These are phyloP conservation scores for Andrographis paniculata DNA, from an alignment of 305 asterid species.

Conservation along the genomic window DNA sequence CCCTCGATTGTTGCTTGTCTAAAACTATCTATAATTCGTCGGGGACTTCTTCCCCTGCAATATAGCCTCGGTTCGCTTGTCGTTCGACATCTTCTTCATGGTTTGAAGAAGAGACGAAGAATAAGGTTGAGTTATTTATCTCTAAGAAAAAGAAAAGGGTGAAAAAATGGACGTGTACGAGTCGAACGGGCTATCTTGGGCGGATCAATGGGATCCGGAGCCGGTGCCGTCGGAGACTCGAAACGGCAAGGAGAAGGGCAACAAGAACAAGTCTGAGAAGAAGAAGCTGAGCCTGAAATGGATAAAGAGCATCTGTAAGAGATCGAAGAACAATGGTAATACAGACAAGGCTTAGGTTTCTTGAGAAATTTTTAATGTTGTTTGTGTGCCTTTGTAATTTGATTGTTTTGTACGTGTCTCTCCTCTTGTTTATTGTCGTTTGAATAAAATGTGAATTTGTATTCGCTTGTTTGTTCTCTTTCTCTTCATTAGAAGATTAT, in stretches of 20 bases:
- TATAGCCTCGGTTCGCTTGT: constrained; percentile 15
- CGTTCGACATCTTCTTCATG: neutral
- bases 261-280: constrained; percentile 33
- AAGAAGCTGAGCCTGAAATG: constrained; percentile 45
- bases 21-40: constrained; percentile 5
- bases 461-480: too few relatives aligned
- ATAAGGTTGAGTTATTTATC: neutral
- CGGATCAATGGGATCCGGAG: constrained; percentile 86
- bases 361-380: neutral
- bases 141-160: neutral
- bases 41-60: constrained; percentile 1
- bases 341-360: constrained; percentile 21
- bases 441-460: too few relatives aligned
- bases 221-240: constrained; percentile 35
- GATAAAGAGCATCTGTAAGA: constrained; percentile 56
- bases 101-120: too few relatives aligned
- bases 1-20: constrained; percentile 19
- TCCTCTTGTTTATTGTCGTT: too few relatives aligned
- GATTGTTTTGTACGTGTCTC: too few relatives aligned
- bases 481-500: too few relatives aligned
- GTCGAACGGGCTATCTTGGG: constrained; percentile 72
- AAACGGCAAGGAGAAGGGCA: constrained; percentile 29
- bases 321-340: constrained; percentile 33
- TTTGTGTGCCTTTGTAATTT: neutral
- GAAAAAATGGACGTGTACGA: constrained; percentile 44